These are phyloP conservation scores for Nannochloris sp. DNA, from an alignment of 139 green algal genomes.

Conservation along the genomic window DNA sequence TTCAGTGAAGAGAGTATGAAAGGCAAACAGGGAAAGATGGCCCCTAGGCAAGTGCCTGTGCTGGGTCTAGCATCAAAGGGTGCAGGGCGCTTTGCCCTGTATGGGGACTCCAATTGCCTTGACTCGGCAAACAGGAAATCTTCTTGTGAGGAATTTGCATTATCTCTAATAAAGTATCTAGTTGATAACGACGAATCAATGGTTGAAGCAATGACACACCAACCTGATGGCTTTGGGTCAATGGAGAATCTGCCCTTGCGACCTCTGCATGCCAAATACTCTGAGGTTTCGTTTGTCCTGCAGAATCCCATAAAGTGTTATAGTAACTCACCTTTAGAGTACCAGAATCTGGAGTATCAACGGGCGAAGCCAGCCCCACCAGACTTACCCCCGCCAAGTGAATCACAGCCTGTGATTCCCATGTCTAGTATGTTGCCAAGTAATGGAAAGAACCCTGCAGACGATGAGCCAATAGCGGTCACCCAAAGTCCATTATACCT, in stretches of 20 bases:
- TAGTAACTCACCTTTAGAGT: slow-evolving; percentile 28
- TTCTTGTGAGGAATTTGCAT: slow-evolving; percentile 56
- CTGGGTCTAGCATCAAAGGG: slow-evolving; percentile 38
- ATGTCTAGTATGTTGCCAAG: too few species aligned
- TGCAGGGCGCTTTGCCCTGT: slow-evolving; percentile 56
- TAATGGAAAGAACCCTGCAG: too few species aligned
- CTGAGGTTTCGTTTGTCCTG: slow-evolving; percentile 46
- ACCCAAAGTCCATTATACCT: too few species aligned
- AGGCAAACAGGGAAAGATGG: background rate
- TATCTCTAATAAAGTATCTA: slow-evolving; percentile 26
- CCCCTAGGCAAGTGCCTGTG: slow-evolving; percentile 7
- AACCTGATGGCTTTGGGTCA: background rate
- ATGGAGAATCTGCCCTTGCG: slow-evolving; percentile 26
- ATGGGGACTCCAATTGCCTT: slow-evolving; percentile 88
- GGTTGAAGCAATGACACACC: background rate
- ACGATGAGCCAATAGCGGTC: too few species aligned
- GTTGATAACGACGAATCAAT: background rate
- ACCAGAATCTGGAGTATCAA: slow-evolving; percentile 11
- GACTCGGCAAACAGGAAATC: slow-evolving; percentile 66
- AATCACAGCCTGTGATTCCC: background rate
- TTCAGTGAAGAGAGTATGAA: slow-evolving; percentile 29
- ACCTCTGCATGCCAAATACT: slow-evolving; percentile 46
- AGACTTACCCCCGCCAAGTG: background rate
- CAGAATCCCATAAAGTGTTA: slow-evolving; percentile 26
- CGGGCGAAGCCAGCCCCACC: background rate